Conservation (phyloP, 495 filamentous ascomycete genomes). For the Ascodesmis nigricans region DNA sequence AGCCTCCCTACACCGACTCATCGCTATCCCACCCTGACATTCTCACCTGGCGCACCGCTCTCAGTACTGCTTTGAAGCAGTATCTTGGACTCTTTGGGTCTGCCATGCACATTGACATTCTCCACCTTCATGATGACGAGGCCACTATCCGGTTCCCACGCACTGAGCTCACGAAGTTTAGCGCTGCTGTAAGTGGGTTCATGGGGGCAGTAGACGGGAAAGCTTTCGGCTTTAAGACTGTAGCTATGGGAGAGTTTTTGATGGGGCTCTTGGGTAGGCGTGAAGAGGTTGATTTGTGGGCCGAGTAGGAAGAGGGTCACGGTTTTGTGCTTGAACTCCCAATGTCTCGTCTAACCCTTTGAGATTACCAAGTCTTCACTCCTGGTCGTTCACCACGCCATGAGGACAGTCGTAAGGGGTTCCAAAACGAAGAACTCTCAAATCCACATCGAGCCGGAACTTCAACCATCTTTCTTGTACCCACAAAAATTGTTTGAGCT, state of each 20-base stretch:
- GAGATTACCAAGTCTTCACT: too few species aligned
- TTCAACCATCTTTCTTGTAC: too few species aligned
- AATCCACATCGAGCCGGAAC: too few species aligned
- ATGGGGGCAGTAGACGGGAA: constrained; percentile 10
- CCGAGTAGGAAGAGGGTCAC: too few species aligned
- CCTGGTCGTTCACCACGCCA: too few species aligned
- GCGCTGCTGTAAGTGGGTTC: constrained; percentile 31
- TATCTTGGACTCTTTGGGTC: constrained; percentile 62
- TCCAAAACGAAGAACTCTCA: too few species aligned
- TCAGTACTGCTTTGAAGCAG: constrained; percentile 49
- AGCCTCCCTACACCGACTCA: constrained; percentile 14
- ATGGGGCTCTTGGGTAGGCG: constrained; percentile 19
- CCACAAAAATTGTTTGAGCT: too few species aligned
- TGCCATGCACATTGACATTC: constrained; percentile 58
- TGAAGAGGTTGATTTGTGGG: constrained; percentile 18
- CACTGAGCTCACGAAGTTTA: constrained; percentile 36
- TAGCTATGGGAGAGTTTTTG: constrained; percentile 16
- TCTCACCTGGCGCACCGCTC: constrained; percentile 49
- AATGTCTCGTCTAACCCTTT: too few species aligned
- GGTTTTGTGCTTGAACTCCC: too few species aligned
- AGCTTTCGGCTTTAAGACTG: constrained; percentile 11
- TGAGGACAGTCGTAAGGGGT: too few species aligned
- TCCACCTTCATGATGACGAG: constrained; percentile 35
- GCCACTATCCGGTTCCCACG: constrained; percentile 58
- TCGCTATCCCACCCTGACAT: constrained; percentile 37